Conservation (phyloP, 208 protist genomes). For the Leishmania arabica region DNA sequence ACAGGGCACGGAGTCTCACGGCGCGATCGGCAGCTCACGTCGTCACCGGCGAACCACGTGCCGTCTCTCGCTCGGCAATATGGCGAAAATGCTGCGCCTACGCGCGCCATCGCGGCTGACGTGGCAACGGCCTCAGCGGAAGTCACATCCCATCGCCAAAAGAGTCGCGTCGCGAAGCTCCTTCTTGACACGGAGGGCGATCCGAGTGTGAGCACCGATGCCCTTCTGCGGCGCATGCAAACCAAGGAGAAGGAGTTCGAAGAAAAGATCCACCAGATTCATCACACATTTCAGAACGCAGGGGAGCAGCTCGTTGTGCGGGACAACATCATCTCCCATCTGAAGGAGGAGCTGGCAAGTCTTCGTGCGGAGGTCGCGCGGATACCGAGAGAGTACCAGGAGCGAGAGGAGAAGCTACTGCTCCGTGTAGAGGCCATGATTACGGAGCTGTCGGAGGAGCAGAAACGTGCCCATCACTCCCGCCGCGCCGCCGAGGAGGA, state of each 20-base stretch:
- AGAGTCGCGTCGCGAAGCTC: neutral
- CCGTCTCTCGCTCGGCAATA: constrained; percentile 18
- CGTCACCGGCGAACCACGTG: neutral
- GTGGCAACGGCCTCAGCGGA: neutral
- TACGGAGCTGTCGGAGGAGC: constrained; percentile 26
- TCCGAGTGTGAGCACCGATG: constrained; percentile 30
- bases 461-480: constrained; percentile 9
- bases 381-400: constrained; percentile 30
- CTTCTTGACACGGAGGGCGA: constrained; percentile 11
- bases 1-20: neutral
- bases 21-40: neutral
- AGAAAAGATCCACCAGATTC: constrained; percentile 70
- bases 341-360: constrained; percentile 56
- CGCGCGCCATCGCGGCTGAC: neutral
- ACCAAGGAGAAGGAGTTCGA: constrained; percentile 80
- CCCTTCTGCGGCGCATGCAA: constrained; percentile 50
- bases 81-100: neutral
- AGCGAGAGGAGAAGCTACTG: constrained; percentile 27
- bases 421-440: constrained; percentile 31
- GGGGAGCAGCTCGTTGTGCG: constrained; percentile 63
- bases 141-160: neutral
- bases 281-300: constrained; percentile 72
- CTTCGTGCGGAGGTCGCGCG: constrained; percentile 29
- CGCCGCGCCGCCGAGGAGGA: constrained; percentile 25
- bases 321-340: constrained; percentile 68